Evolutionary conservation across 2,329 filamentous ascomycete genomes (phyloP).

Genomic region (Fusarium sp.): DNA sequence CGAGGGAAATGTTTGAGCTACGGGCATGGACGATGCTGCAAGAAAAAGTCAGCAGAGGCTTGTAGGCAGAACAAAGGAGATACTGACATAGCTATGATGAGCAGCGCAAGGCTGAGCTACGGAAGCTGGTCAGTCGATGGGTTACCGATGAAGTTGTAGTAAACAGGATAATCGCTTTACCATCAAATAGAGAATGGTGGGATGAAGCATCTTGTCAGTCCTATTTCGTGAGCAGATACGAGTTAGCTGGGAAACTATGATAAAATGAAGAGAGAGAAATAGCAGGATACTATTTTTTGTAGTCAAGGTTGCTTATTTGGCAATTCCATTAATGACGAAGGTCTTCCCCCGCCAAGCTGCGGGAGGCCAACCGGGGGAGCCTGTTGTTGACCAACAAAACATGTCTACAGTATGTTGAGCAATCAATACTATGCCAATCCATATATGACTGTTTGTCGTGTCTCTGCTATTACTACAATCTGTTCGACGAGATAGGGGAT

Average conservation of each 20-base stretch:
- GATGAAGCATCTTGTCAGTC: conserved; percentile 45
- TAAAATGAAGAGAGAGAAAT: background rate
- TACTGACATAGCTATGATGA: conserved; percentile 52
- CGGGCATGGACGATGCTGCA: conserved; percentile 58
- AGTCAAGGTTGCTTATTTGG: background rate
- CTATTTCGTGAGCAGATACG: too few relatives aligned
- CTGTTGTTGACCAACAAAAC: too few relatives aligned
- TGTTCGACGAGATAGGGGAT: background rate
- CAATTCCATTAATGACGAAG: conserved; percentile 8
- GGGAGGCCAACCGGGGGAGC: conserved; percentile 29
- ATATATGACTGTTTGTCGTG: background rate
- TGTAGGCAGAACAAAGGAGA: background rate
- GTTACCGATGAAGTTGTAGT: too few relatives aligned
- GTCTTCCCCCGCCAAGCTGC: conserved; percentile 23
- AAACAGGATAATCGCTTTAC: conserved; percentile 36
- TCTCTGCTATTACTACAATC: background rate
- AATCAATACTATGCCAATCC: background rate
- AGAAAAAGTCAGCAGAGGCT: conserved; percentile 6
- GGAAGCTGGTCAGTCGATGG: background rate
- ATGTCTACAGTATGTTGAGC: background rate
- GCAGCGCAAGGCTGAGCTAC: conserved; percentile 50
- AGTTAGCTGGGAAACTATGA: accelerated
- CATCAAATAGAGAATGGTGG: conserved; percentile 51
- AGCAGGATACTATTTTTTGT: too few relatives aligned
- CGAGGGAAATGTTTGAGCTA: conserved; percentile 57